phyloP scores from a whole-genome alignment of 148 eudicot genomes.

The Talinum fruticosum region DNA sequence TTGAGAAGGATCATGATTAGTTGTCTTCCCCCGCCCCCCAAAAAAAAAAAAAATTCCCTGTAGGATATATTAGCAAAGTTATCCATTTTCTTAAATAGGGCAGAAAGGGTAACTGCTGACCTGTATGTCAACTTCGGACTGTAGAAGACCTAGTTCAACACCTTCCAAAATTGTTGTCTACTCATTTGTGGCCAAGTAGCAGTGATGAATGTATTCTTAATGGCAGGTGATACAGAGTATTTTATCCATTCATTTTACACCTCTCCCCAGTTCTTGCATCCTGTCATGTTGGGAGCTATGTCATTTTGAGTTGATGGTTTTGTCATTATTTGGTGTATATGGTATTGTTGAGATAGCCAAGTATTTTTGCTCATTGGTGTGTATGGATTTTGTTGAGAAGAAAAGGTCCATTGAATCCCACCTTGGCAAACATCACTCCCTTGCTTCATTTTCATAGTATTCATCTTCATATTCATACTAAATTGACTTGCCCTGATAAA shows the following conservation, averaged over 20 bases:
- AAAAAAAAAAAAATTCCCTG: too few relatives aligned
- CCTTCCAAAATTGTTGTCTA: not conserved
- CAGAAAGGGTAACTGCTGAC: not conserved
- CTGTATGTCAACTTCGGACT: not conserved
- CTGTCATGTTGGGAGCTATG: too few relatives aligned
- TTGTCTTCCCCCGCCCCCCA: not conserved
- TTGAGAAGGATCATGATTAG: too few relatives aligned
- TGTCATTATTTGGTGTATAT: not conserved
- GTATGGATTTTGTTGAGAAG: not conserved
- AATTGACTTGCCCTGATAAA: not conserved
- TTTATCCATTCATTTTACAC: too few relatives aligned
- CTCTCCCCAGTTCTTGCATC: too few relatives aligned
- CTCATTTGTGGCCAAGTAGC: not conserved
- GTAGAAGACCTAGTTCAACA: not conserved
- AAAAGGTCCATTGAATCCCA: not conserved
- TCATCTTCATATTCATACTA: not conserved
- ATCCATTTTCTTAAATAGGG: not conserved
- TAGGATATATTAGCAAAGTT: not conserved
- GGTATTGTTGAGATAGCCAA: not conserved
- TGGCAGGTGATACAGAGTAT: not conserved
- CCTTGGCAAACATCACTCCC: not conserved
- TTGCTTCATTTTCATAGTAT: too few relatives aligned
- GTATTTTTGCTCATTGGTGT: not conserved
- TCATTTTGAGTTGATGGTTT: not conserved
- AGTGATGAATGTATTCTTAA: not conserved